phyloP scores from a whole-genome alignment of 2,329 filamentous ascomycete species.

The Aspergillus bombycis region DNA sequence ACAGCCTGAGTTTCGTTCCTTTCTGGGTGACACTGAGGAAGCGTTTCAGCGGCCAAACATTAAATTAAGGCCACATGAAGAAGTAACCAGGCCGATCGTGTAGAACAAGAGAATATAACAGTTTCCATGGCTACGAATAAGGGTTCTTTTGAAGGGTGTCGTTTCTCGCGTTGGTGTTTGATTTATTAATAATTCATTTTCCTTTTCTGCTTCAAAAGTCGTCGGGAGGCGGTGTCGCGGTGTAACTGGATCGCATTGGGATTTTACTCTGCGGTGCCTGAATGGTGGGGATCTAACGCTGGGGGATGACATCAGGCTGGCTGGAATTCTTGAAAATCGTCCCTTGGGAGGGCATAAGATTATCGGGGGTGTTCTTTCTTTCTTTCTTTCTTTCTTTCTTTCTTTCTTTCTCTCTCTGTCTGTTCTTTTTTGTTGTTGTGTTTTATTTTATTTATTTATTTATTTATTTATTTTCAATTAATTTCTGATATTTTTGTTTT shows the following conservation, averaged over 20 bases:
- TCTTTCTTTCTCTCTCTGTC: background rate
- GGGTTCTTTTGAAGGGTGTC: background rate
- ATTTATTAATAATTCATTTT: background rate
- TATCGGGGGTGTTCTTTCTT: background rate
- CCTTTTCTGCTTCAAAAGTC: background rate
- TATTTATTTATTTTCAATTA: too few relatives aligned
- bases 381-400: background rate
- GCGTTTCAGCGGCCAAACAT: background rate
- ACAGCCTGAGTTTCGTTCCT: background rate
- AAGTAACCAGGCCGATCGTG: background rate
- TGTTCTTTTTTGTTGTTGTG: too few relatives aligned
- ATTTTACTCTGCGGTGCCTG: slow-evolving; percentile 2
- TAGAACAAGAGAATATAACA: background rate
- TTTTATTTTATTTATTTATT: too few relatives aligned
- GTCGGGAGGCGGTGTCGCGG: background rate
- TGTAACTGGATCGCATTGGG: background rate
- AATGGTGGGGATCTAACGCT: background rate
- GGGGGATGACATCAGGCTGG: background rate
- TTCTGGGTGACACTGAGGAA: background rate
- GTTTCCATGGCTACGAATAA: background rate
- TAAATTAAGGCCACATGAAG: background rate
- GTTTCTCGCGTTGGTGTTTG: background rate
- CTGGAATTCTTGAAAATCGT: background rate
- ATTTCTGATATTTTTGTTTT: too few relatives aligned
- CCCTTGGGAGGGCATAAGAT: too few relatives aligned